Base-by-base conservation (phyloP, 495 filamentous ascomycete species). In the Podospora tetraspora region DNA sequence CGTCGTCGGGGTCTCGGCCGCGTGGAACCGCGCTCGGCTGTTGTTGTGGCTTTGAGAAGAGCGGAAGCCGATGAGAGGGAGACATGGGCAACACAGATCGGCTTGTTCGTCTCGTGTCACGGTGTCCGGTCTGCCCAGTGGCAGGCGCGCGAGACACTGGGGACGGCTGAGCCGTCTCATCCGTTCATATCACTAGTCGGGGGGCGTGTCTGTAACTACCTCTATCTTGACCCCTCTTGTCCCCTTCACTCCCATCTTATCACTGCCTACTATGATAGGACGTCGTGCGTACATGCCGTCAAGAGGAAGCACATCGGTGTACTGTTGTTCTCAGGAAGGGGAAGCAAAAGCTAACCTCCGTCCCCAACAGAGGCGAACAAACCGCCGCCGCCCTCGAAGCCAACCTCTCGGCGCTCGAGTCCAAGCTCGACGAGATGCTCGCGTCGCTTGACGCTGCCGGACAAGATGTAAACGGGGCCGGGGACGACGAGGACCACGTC, bases 331-430 rank as follows among this genome's bases (percentile, higher is more conserved):
- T 2, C 1, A 30, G 29, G 29, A 43, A 43, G 34, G 34, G 1
- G 34, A 43, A 43, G 34, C 34, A 43, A 43, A 58, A 68, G 24
- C 24, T 63, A 24, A 57, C n/a, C 25, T 22, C n/a, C 21, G 21
- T 21, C 63, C 37, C 22, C 19, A 64, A 62, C 62, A 87, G 85
- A 74, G 85, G 85, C 68, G 85, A 88, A 68, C 79, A 81, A 70
- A 81, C 85, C 22, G 85, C 85, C 27, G 70, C 80, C 12, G 79
- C 79, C 63, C 75, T 88, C n/a, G 85, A 88, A 72, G 76, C 81
- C n/a, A 80, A 80, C 63, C 72, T 88, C 66, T 79, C 79, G 9
- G 81, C 59, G 37, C 70, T 88, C 23, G 85, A 88, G 73, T 79
- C 71, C 68, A 87, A 83, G 71, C 80, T 88, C 52, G 85, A 88